A percentile compares a stretch with the other conserved stretches of the same genome.
phyloP scores from a whole-genome alignment of 305 asterid species.

The Caryopteris hybrid region DNA sequence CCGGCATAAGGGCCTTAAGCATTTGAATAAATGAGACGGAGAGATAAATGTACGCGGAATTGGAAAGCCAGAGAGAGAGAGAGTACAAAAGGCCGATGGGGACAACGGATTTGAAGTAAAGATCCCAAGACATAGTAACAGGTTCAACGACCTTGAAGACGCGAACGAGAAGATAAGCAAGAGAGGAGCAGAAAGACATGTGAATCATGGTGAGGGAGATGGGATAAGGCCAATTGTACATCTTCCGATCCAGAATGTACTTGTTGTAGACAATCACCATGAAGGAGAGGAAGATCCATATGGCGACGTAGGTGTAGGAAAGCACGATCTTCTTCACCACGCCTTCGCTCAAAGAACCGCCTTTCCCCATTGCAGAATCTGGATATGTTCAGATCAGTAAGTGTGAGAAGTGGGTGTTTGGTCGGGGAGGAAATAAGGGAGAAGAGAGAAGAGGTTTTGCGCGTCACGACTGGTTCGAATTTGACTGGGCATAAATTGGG shows the following conservation, averaged over 20 bases:
- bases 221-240: slow-evolving; percentile 63
- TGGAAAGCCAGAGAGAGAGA: slow-evolving; percentile 46
- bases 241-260: slow-evolving; percentile 50
- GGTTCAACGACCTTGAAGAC: slow-evolving; percentile 50
- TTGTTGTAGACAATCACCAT: slow-evolving; percentile 63
- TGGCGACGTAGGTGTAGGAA: slow-evolving; percentile 50
- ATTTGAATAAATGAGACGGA: slow-evolving; percentile 54
- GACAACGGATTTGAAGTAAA: slow-evolving; percentile 47
- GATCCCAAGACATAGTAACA: slow-evolving; percentile 50
- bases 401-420: background rate
- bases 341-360: slow-evolving; percentile 44
- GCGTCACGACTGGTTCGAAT: background rate
- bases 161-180: slow-evolving; percentile 43
- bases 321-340: slow-evolving; percentile 52
- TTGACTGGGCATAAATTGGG: background rate
- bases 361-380: slow-evolving; percentile 41
- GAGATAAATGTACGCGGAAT: slow-evolving; percentile 51
- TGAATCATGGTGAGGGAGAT: slow-evolving; percentile 60
- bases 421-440: background rate
- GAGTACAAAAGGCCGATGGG: slow-evolving; percentile 48
- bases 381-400: background rate
- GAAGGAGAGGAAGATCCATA: slow-evolving; percentile 60
- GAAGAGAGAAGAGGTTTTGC: background rate
- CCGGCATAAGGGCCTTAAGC: slow-evolving; percentile 64
- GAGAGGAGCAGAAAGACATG: slow-evolving; percentile 50